Evolutionary conservation across 768 basidiomycete species (phyloP).

Genomic region (Multifurca ochricompacta): DNA sequence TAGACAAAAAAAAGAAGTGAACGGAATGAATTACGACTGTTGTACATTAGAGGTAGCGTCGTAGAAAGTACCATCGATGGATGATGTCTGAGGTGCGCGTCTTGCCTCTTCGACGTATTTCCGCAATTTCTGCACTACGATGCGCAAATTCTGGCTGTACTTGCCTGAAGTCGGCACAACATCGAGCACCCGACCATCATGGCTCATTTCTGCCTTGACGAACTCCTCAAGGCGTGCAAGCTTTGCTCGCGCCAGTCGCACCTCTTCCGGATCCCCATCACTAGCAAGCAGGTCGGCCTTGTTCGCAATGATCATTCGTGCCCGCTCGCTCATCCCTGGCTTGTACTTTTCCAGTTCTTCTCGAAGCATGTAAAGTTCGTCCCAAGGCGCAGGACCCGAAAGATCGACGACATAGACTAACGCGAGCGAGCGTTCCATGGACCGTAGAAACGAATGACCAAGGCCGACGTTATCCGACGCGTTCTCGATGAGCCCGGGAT

Average conservation of each 20-base stretch:
- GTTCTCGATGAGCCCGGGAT: conserved; percentile 82
- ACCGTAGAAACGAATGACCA: conserved; percentile 88
- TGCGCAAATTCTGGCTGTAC: conserved; percentile 70
- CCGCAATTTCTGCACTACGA: conserved; percentile 61
- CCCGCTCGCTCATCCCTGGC: conserved; percentile 67
- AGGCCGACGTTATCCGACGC: conserved; percentile 88
- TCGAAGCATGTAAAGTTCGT: conserved; percentile 61
- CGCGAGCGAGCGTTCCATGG: conserved; percentile 86
- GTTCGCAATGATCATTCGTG: conserved; percentile 82
- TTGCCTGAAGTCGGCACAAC: conserved; percentile 84
- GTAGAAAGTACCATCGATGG: not conserved
- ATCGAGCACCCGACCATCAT: conserved; percentile 39
- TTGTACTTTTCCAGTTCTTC: conserved; percentile 84
- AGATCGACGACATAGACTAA: conserved; percentile 93
- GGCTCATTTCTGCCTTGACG: conserved; percentile 40
- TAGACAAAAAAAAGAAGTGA: too few relatives aligned
- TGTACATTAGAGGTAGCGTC: not conserved
- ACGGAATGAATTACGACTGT: not conserved
- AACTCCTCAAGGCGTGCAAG: conserved; percentile 48
- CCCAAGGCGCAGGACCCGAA: conserved; percentile 62
- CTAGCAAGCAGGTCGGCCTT: conserved; percentile 83
- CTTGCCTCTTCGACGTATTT: conserved; percentile 52
- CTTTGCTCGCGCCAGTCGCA: conserved; percentile 49
- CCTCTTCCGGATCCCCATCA: conserved; percentile 33
- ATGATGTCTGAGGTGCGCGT: not conserved